phyloP scores from a whole-genome alignment of 2,329 filamentous ascomycete species.

The Cryphonectria radicalis region DNA sequence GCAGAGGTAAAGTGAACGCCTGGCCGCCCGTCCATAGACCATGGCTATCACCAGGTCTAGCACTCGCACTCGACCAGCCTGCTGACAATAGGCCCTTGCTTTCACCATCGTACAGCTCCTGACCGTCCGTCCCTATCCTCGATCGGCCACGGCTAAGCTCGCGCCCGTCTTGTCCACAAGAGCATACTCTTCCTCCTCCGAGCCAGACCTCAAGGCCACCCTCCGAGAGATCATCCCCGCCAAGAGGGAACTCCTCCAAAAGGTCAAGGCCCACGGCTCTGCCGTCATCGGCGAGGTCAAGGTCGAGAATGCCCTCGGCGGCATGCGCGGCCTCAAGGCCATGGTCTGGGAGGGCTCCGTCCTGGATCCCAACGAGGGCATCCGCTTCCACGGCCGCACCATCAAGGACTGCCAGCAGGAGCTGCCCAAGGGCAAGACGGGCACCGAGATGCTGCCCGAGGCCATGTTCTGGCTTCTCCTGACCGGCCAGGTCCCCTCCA shows the following conservation, averaged over 20 bases:
- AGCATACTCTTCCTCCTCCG: conserved; percentile 73
- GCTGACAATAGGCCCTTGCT: neutral
- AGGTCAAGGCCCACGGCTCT: conserved; percentile 83
- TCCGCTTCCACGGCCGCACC: conserved; percentile 95
- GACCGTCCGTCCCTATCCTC: neutral
- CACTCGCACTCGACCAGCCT: neutral
- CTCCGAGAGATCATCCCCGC: conserved; percentile 84
- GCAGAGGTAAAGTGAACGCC: conserved; percentile 18
- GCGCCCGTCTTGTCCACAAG: conserved; percentile 46
- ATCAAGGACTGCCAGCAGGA: conserved; percentile 97
- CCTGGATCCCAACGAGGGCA: conserved; percentile 94
- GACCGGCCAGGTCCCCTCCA: conserved; percentile 88
- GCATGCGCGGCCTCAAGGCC: conserved; percentile 95
- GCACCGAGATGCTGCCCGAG: conserved; percentile 97
- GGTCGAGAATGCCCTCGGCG: conserved; percentile 90
- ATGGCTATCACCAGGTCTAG: neutral
- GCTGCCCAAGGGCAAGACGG: conserved; percentile 87
- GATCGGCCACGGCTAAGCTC: conserved; percentile 6
- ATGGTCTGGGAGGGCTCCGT: conserved; percentile 99
- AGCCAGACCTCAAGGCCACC: conserved; percentile 88
- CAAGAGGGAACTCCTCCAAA: conserved; percentile 91
- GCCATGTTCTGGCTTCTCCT: conserved; percentile 99
- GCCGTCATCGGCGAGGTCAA: conserved; percentile 91
- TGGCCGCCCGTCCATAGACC: neutral
- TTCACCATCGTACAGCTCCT: conserved; percentile 1